Evolutionary conservation across 1,284 basidiomycete species (phyloP).

Genomic region (Phellopilus nigrolimitatus): DNA sequence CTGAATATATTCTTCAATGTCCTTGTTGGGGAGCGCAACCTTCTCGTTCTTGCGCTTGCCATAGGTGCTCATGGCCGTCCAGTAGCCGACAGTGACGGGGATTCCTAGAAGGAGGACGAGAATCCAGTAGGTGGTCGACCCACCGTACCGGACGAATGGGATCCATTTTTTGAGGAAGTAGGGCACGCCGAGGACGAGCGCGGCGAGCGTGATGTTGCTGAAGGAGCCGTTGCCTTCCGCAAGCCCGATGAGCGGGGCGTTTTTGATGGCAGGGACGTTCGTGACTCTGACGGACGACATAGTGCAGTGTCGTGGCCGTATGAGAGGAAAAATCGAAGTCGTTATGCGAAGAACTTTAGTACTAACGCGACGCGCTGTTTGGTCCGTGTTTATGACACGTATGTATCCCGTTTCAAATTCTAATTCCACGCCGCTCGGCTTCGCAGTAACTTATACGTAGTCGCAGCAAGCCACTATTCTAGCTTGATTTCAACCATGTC

Average conservation of each 20-base stretch:
- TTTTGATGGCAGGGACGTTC: slow-evolving; percentile 67
- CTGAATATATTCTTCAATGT: slow-evolving; percentile 86
- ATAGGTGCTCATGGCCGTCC: slow-evolving; percentile 82
- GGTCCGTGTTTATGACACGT: too few species aligned
- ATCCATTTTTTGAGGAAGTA: slow-evolving; percentile 77
- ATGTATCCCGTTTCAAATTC: too few species aligned
- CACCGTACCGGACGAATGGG: slow-evolving; percentile 73
- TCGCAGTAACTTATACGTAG: too few species aligned
- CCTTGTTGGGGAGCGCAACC: slow-evolving; percentile 79
- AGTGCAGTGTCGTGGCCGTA: slow-evolving; percentile 15
- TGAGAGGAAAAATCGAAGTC: background rate
- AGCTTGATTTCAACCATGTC: too few species aligned
- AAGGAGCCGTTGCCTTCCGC: slow-evolving; percentile 86
- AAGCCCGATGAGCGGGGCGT: slow-evolving; percentile 77
- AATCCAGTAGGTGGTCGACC: slow-evolving; percentile 82
- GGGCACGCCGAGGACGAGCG: slow-evolving; percentile 71
- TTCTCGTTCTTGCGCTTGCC: slow-evolving; percentile 85
- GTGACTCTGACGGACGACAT: slow-evolving; percentile 56
- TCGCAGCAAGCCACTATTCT: too few species aligned
- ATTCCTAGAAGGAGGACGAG: slow-evolving; percentile 71
- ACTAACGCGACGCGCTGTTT: slow-evolving; percentile 13
- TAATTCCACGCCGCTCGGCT: slow-evolving; percentile 1
- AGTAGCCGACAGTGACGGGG: slow-evolving; percentile 84
- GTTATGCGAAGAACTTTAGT: background rate
- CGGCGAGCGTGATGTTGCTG: slow-evolving; percentile 77